phyloP scores from a whole-genome alignment of 768 basidiomycete species.

The Auricularia cornea region DNA sequence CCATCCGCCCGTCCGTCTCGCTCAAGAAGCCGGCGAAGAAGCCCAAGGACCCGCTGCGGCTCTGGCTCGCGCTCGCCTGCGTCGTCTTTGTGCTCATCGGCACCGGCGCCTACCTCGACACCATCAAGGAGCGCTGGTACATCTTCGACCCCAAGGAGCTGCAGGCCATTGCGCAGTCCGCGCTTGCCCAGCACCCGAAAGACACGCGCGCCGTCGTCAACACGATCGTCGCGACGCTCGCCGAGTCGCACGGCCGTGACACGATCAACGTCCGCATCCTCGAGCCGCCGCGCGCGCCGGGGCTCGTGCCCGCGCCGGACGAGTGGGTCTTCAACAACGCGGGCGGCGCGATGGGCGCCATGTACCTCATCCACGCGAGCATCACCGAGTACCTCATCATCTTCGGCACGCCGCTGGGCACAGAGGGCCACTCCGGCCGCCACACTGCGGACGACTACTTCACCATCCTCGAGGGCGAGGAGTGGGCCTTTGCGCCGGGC shows the following conservation, averaged over 20 bases:
- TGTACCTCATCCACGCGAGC: conserved; percentile 96
- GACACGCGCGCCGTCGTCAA: conserved; percentile 67
- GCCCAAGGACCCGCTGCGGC: conserved; percentile 13
- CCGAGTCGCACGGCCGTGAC: conserved; percentile 54
- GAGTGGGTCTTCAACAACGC: conserved; percentile 98
- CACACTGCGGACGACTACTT: conserved; percentile 99
- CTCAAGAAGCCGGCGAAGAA: not conserved
- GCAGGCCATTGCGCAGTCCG: conserved; percentile 64
- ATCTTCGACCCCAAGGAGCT: conserved; percentile 67
- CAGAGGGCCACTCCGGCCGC: conserved; percentile 90
- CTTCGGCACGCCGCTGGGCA: conserved; percentile 93
- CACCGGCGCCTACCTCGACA: conserved; percentile 46
- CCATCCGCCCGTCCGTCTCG: not conserved
- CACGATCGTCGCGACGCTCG: conserved; percentile 77
- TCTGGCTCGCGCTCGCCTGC: conserved; percentile 25
- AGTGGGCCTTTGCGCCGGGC: conserved; percentile 87
- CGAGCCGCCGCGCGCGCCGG: conserved; percentile 37
- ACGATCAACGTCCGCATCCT: conserved; percentile 40
- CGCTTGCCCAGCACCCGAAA: conserved; percentile 57
- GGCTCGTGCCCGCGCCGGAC: conserved; percentile 25
- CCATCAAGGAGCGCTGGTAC: conserved; percentile 82
- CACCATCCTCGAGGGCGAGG: conserved; percentile 87
- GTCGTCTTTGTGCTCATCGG: conserved; percentile 23
- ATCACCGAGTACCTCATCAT: conserved; percentile 88
- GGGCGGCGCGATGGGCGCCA: conserved; percentile 95